phyloP scores from a whole-genome alignment of 148 eudicot species.

The Gaultheria prostrata region DNA sequence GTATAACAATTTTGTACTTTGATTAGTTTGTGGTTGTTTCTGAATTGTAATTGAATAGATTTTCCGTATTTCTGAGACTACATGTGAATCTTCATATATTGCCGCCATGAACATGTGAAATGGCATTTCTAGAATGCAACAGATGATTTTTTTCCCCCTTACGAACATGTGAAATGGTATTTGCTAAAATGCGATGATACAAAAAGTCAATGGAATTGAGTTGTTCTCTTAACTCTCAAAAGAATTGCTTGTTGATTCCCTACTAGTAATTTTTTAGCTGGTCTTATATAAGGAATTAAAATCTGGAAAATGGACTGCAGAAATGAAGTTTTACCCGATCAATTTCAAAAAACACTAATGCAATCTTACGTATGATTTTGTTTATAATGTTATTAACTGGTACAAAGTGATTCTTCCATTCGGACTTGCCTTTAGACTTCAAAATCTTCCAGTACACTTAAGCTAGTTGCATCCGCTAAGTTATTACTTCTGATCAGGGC shows the following conservation, averaged over 20 bases:
- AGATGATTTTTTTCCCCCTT: neutral
- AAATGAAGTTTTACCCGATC: neutral
- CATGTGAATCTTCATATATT: neutral
- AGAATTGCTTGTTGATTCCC: neutral
- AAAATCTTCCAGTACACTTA: neutral
- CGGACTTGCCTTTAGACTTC: neutral
- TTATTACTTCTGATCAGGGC: neutral
- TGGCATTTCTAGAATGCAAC: neutral
- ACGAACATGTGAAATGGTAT: neutral
- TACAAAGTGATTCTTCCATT: neutral
- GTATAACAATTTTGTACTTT: neutral
- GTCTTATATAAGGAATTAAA: neutral
- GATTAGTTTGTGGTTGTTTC: neutral
- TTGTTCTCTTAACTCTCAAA: neutral
- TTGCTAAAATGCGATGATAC: neutral
- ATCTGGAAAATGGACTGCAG: neutral
- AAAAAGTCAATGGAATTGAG: neutral
- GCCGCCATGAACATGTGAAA: neutral
- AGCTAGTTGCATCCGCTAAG: neutral
- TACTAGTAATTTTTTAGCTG: neutral
- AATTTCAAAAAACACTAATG: neutral
- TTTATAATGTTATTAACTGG: neutral
- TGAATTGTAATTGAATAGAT: neutral
- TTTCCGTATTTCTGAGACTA: neutral
- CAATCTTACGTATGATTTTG: neutral